Conservation (phyloP, 139 green algal genomes). For the Chlorella vulgaris region DNA sequence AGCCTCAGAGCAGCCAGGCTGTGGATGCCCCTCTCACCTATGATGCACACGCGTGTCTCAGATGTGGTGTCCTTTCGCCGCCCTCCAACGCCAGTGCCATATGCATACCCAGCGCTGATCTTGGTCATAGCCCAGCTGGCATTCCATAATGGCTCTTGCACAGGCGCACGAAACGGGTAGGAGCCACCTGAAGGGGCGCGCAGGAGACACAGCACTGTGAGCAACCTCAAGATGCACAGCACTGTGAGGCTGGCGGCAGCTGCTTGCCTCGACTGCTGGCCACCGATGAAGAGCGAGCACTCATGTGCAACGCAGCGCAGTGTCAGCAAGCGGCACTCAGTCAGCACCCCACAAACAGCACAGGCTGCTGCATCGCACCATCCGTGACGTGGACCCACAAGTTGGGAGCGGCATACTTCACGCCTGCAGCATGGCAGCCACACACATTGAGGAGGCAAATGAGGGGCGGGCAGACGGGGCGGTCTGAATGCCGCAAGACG, state of each 20-base stretch:
- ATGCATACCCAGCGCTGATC: constrained; percentile 18
- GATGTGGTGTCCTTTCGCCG: background rate
- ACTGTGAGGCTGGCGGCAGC: too few species aligned
- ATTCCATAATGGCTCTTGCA: background rate
- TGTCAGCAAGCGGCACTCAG: too few species aligned
- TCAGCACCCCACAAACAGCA: too few species aligned
- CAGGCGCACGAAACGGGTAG: background rate
- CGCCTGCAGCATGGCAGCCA: constrained; percentile 1
- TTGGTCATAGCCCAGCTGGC: background rate
- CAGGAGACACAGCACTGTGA: background rate
- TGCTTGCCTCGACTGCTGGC: too few species aligned
- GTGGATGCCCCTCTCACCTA: background rate
- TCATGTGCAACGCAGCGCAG: too few species aligned
- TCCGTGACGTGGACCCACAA: background rate
- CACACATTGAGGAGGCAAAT: background rate
- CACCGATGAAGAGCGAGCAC: too few species aligned
- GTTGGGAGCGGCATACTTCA: background rate
- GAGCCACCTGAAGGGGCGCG: too few species aligned
- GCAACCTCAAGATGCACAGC: too few species aligned
- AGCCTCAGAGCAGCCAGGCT: background rate
- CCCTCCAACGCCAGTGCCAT: background rate
- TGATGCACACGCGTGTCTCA: constrained; percentile 6
- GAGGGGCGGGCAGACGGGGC: background rate
- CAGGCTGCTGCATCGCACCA: too few species aligned
- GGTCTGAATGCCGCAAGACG: too few species aligned